Evolutionary conservation across 2,329 filamentous ascomycete genomes (phyloP).

Genomic region (Cytospora paraplurivora): DNA sequence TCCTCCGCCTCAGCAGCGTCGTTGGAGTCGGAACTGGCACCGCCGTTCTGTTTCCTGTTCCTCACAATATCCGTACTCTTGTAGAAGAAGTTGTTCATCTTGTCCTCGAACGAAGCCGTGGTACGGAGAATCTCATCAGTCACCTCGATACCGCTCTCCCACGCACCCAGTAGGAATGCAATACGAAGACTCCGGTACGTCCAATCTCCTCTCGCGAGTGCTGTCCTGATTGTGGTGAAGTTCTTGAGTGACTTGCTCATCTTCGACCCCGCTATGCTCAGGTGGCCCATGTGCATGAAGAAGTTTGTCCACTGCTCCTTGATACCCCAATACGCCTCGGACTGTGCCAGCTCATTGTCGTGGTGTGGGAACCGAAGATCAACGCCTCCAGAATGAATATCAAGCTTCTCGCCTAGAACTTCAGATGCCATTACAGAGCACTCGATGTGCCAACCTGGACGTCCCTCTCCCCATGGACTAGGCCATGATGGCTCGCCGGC

Average conservation of each 20-base stretch:
- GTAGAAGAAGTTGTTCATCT: conserved; percentile 54
- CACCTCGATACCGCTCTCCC: conserved; percentile 72
- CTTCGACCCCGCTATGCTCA: conserved; percentile 86
- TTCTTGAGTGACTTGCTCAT: conserved; percentile 98
- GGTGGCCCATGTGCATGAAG: conserved; percentile 89
- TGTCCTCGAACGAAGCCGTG: conserved; percentile 64
- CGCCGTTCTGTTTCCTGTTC: conserved; percentile 6
- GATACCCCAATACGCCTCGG: conserved; percentile 66
- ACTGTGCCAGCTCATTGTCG: conserved; percentile 82
- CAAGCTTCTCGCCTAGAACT: conserved; percentile 76
- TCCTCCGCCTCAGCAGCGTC: conserved; percentile 9
- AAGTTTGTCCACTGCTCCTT: conserved; percentile 83
- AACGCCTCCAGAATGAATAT: conserved; percentile 91
- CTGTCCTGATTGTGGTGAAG: conserved; percentile 89
- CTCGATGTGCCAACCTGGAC: conserved; percentile 96
- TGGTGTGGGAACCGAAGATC: conserved; percentile 91
- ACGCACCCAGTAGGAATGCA: conserved; percentile 68
- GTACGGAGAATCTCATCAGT: conserved; percentile 64
- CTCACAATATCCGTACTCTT: conserved; percentile 36
- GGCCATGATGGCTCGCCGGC: conserved; percentile 89
- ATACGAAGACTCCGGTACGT: conserved; percentile 67
- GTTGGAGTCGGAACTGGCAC: conserved; percentile 4
- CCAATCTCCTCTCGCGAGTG: conserved; percentile 67
- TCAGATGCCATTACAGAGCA: conserved; percentile 95
- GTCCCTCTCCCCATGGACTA: conserved; percentile 82